Evolutionary conservation across 371 early-diverging fungal species (phyloP).

Genomic region (Nematocida major): DNA sequence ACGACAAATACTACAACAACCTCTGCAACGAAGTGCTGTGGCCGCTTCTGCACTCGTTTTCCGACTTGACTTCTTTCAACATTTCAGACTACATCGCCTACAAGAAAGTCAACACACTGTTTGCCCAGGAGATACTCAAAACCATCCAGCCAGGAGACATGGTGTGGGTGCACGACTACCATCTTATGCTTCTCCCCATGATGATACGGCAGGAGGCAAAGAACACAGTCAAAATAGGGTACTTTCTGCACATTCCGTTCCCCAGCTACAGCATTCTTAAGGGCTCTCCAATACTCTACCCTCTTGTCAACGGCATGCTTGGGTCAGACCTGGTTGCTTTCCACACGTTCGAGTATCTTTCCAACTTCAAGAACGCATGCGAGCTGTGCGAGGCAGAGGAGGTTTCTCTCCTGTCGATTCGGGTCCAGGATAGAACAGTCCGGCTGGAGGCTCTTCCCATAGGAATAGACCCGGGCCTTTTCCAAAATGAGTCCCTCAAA

Average conservation of each 20-base stretch:
- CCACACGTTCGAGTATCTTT: conserved; percentile 95
- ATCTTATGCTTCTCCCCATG: conserved; percentile 85
- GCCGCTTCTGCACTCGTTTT: conserved; percentile 96
- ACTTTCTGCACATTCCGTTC: conserved; percentile 96
- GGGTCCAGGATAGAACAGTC: neutral
- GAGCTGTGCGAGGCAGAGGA: conserved; percentile 77
- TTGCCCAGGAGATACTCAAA: conserved; percentile 76
- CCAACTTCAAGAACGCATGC: conserved; percentile 89
- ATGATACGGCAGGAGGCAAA: conserved; percentile 69
- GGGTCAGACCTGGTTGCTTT: conserved; percentile 84
- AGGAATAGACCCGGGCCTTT: conserved; percentile 92
- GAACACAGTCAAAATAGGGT: conserved; percentile 79
- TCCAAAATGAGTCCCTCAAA: conserved; percentile 67
- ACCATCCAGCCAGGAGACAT: conserved; percentile 80
- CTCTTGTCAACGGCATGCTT: conserved; percentile 80
- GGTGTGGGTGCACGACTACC: conserved; percentile 99
- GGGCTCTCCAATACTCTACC: conserved; percentile 77
- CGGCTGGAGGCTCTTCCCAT: conserved; percentile 76
- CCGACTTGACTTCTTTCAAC: conserved; percentile 84
- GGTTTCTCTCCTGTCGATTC: neutral
- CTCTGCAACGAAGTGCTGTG: conserved; percentile 87
- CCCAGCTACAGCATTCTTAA: conserved; percentile 85
- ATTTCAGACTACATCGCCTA: conserved; percentile 88
- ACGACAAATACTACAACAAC: conserved; percentile 92
- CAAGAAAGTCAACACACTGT: conserved; percentile 76